Conservation (phyloP, 352 stramenopile species). For the Phytophthora melonis region DNA sequence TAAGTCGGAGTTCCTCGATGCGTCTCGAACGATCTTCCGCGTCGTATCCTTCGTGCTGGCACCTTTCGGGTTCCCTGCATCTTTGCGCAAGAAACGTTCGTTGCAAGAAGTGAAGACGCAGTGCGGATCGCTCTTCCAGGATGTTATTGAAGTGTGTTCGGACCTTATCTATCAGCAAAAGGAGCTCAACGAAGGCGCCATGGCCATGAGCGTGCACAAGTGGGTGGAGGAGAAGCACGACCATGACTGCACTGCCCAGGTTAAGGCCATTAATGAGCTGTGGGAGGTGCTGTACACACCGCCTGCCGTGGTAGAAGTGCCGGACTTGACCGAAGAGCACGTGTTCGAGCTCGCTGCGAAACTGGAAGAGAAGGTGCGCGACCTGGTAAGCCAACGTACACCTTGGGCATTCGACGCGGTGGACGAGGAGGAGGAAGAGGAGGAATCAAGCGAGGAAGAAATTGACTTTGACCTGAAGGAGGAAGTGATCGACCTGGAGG, state of each 20-base stretch:
- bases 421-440: slow-evolving; percentile 32
- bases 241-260: slow-evolving; percentile 67
- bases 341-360: slow-evolving; percentile 57
- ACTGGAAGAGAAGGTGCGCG: slow-evolving; percentile 52
- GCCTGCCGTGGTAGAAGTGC: slow-evolving; percentile 74
- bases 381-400: slow-evolving; percentile 61
- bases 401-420: slow-evolving; percentile 67
- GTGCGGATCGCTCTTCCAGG: slow-evolving; percentile 80
- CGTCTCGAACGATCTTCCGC: slow-evolving; percentile 75
- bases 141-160: slow-evolving; percentile 87
- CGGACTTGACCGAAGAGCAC: slow-evolving; percentile 53
- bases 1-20: slow-evolving; percentile 73
- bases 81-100: slow-evolving; percentile 64
- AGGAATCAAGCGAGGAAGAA: slow-evolving; percentile 29
- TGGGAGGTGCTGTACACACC: slow-evolving; percentile 71
- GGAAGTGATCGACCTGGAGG: slow-evolving; percentile 27
- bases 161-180: slow-evolving; percentile 86
- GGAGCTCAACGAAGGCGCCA: slow-evolving; percentile 78
- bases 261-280: slow-evolving; percentile 84
- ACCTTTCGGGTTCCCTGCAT: slow-evolving; percentile 77
- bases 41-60: slow-evolving; percentile 85
- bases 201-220: slow-evolving; percentile 91
- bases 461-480: slow-evolving; percentile 31
- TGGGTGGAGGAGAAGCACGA: slow-evolving; percentile 84
- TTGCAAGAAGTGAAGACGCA: slow-evolving; percentile 79